Base-by-base conservation (phyloP, 352 stramenopile genomes). In the Pythium sp. region DNA sequence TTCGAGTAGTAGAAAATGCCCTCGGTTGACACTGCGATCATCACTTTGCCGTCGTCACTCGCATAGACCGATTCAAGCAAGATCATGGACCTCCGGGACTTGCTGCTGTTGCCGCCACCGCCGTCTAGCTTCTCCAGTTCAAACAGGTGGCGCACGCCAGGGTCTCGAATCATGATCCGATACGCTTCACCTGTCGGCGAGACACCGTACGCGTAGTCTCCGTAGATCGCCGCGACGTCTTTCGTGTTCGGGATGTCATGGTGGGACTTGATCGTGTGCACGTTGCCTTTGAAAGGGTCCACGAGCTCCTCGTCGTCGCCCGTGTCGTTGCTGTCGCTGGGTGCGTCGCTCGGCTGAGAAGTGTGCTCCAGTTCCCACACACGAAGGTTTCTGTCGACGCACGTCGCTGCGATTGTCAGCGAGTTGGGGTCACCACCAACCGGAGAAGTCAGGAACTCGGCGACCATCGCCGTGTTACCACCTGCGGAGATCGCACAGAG, bases 1-100 rank as follows among this genome's bases (percentile, higher is more conserved):
- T 84, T 88, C 12, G 86, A 80, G 69, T 91, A 92, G 67, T 93
- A 93, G 59, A 93, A 89, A 41, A 90, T 85, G 6, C 84, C 84
- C 9, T 93, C 86, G 0, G 75, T 79, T 18, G 82, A 91, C 32
- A 93, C 76, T 0, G 81, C 79, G 67, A 91, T 72, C 3, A 92
- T 64, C 12, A 77, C 72, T 14, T 80, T 77, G 54, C 84, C 84
- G 38, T 93, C 77, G 58, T 92, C 80, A 58, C 75, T 91, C 36
- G 86, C 86, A 68, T 76, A 80, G 22, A 92, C 71, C 12, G 81
- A 88, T 67, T 91, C 81, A 3, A 93, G 72, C 62, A 92, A 85
- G 28, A 88, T 79, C 49, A 81, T 90, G 1, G 86, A 89, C 15
- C 86, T 79, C 26, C 86, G 79, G 20, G 86, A 93, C 58, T 91